Conservation (phyloP, 2,329 filamentous ascomycete genomes). For the Ascochyta clinopodiicola region DNA sequence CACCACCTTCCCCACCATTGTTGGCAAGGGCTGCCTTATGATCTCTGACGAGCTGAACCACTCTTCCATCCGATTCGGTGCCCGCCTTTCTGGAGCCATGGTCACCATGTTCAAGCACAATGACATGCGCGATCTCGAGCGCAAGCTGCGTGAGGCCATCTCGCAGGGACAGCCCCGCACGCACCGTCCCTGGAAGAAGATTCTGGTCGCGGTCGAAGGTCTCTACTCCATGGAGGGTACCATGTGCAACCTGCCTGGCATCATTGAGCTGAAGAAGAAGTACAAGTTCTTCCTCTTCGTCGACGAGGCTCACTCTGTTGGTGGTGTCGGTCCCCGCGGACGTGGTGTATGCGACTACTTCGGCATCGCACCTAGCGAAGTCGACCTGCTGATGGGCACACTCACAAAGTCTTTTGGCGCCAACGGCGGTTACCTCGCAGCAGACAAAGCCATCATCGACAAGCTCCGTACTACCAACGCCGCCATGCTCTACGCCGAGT, state of each 20-base stretch:
- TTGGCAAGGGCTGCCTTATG: slow-evolving; percentile 90
- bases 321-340: slow-evolving; percentile 85
- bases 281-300: slow-evolving; percentile 98
- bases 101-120: slow-evolving; percentile 99
- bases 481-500: slow-evolving; percentile 84
- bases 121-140: slow-evolving; percentile 87
- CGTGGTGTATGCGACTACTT: slow-evolving; percentile 98
- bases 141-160: slow-evolving; percentile 86
- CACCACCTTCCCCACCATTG: slow-evolving; percentile 87
- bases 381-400: slow-evolving; percentile 98
- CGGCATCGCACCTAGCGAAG: slow-evolving; percentile 81
- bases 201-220: slow-evolving; percentile 92
- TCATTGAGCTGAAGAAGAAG: slow-evolving; percentile 85
- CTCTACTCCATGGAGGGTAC: slow-evolving; percentile 99
- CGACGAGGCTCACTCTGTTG: slow-evolving; percentile 95
- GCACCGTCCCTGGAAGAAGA: slow-evolving; percentile 99
- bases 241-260: slow-evolving; percentile 94
- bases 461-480: slow-evolving; percentile 88
- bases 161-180: slow-evolving; percentile 96
- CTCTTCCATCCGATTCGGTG: slow-evolving; percentile 93
- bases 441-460: slow-evolving; percentile 88
- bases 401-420: slow-evolving; percentile 98
- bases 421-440: slow-evolving; percentile 94
- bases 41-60: slow-evolving; percentile 98
- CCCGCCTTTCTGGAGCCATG: slow-evolving; percentile 90